Conservation (phyloP, 1,284 basidiomycete species). For the Gymnopus androsaceus region DNA sequence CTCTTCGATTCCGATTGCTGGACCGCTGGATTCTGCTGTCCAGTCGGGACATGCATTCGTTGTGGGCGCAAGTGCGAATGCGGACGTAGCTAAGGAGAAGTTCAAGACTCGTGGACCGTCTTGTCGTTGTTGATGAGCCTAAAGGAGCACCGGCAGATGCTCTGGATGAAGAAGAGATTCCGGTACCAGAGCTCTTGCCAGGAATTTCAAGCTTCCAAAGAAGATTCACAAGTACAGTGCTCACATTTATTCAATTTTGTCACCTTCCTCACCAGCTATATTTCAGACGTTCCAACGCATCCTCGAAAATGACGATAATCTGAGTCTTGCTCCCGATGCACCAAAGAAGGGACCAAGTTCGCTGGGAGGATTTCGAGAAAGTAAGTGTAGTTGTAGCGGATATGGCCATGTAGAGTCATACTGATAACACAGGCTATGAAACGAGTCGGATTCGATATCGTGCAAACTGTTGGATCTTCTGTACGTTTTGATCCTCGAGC, state of each 20-base stretch:
- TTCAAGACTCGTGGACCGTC: constrained; percentile 5
- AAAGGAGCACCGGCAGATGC: not conserved
- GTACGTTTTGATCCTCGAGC: constrained; percentile 21
- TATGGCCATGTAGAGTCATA: not conserved
- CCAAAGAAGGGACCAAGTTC: constrained; percentile 17
- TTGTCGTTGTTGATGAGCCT: not conserved
- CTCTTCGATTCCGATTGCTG: not conserved
- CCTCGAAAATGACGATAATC: not conserved
- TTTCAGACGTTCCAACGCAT: too few relatives aligned
- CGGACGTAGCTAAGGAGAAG: constrained; percentile 13
- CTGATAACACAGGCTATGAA: constrained; percentile 14
- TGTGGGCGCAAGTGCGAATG: not conserved
- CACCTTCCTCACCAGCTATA: too few relatives aligned
- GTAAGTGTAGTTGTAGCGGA: not conserved
- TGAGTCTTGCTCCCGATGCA: not conserved
- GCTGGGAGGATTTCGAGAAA: constrained; percentile 20
- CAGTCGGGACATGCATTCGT: constrained; percentile 20
- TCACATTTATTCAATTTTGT: not conserved
- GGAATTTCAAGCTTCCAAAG: constrained; percentile 14
- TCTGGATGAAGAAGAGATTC: not conserved
- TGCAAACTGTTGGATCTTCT: constrained; percentile 19
- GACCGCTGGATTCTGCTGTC: not conserved
- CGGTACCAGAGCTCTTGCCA: constrained; percentile 10
- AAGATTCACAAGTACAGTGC: constrained; percentile 14
- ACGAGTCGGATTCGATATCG: constrained; percentile 17